A percentile compares a stretch with the other conserved stretches of the same genome.
phyloP scores from a whole-genome alignment of 2,329 filamentous ascomycete species.

The Nemania serpens region DNA sequence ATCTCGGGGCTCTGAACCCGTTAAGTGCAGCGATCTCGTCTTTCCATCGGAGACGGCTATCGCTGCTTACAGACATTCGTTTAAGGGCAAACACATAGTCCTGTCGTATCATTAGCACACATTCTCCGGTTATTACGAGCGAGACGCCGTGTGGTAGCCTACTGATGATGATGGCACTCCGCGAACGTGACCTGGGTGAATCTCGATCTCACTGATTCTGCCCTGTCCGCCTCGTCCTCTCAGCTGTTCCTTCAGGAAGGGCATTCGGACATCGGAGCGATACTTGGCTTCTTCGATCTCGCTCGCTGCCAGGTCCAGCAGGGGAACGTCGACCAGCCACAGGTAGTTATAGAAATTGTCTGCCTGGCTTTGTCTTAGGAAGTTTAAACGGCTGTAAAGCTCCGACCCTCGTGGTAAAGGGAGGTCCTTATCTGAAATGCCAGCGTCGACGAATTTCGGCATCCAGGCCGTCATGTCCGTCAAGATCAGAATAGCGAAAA shows the following conservation, averaged over 20 bases:
- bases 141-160: too few relatives aligned
- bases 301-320: neutral
- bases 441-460: neutral
- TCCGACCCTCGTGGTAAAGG: neutral
- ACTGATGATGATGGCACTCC: too few relatives aligned
- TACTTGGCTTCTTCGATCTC: neutral
- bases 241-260: neutral
- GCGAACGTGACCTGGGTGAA: too few relatives aligned
- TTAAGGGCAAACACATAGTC: neutral
- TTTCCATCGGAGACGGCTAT: neutral
- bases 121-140: neutral
- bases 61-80: too few relatives aligned
- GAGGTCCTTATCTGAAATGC: neutral
- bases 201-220: too few relatives aligned
- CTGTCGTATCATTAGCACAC: neutral
- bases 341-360: neutral
- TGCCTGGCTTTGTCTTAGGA: neutral
- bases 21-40: neutral
- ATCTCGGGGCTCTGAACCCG: neutral
- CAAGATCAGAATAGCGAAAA: slow-evolving; percentile 1
- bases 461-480: neutral
- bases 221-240: too few relatives aligned
- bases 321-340: neutral
- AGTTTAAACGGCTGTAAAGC: neutral
- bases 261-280: neutral